phyloP scores from a whole-genome alignment of 805 yeast genomes.

The Cephaloascus fragrans region DNA sequence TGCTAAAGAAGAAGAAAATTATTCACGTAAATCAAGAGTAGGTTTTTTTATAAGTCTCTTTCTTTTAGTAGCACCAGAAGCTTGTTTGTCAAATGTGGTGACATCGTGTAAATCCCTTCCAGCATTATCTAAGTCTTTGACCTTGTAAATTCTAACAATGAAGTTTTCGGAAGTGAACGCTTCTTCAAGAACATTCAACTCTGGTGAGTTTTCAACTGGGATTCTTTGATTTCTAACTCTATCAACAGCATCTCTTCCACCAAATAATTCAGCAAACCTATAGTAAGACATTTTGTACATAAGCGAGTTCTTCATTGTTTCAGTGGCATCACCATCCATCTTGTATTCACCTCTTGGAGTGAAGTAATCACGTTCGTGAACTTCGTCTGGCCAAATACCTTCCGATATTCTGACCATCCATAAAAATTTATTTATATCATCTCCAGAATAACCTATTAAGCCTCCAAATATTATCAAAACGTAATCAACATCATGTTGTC shows the following conservation, averaged over 20 bases:
- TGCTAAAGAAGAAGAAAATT: too few relatives aligned
- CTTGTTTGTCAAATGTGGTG: conserved; percentile 37
- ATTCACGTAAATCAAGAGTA: conserved; percentile 38
- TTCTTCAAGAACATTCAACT: conserved; percentile 77
- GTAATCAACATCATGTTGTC: conserved; percentile 91
- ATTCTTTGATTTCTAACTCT: conserved; percentile 84
- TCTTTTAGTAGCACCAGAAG: conserved; percentile 25
- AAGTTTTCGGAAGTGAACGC: conserved; percentile 94
- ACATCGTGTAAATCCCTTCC: conserved; percentile 71
- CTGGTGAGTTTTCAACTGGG: conserved; percentile 33
- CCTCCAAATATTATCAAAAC: conserved; percentile 93
- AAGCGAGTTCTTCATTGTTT: conserved; percentile 79
- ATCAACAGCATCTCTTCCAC: conserved; percentile 58
- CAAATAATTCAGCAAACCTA: conserved; percentile 66
- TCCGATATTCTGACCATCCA: conserved; percentile 99
- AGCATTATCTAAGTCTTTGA: conserved; percentile 76
- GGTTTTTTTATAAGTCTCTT: conserved; percentile 42
- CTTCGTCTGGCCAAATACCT: conserved; percentile 99
- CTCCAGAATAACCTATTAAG: conserved; percentile 86
- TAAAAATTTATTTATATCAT: conserved; percentile 89
- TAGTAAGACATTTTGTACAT: conserved; percentile 94
- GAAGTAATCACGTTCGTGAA: conserved; percentile 76
- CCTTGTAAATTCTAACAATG: conserved; percentile 90
- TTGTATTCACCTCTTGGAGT: conserved; percentile 80
- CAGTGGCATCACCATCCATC: conserved; percentile 73